These are phyloP conservation scores for Stygiomarasmius scandens DNA, from an alignment of 1,284 basidiomycete genomes.

Conservation along the genomic window DNA sequence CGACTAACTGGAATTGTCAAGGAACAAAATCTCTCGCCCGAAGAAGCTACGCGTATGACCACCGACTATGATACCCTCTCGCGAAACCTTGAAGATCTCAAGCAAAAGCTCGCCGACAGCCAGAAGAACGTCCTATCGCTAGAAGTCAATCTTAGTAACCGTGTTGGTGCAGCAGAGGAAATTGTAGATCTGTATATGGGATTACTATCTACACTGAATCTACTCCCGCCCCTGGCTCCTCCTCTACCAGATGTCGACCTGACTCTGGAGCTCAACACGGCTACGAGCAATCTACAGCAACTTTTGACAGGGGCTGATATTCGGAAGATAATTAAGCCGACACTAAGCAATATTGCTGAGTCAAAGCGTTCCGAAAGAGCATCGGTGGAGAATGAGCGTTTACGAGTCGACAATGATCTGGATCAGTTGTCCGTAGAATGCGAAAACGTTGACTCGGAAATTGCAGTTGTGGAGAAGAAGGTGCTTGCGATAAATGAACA, in stretches of 20 bases:
- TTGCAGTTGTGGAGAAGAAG: constrained; percentile 69
- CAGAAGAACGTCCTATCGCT: constrained; percentile 71
- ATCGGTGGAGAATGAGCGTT: constrained; percentile 71
- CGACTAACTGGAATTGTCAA: constrained; percentile 69
- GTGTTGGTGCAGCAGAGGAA: constrained; percentile 78
- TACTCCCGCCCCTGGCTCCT: constrained; percentile 70
- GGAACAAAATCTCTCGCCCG: constrained; percentile 81
- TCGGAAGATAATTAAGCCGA: constrained; percentile 70
- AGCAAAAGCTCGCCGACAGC: constrained; percentile 71
- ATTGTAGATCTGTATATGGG: constrained; percentile 76
- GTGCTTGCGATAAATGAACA: constrained; percentile 69
- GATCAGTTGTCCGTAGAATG: constrained; percentile 76
- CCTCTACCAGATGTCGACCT: constrained; percentile 73
- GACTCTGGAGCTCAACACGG: constrained; percentile 74
- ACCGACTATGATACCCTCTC: constrained; percentile 77
- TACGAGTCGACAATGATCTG: constrained; percentile 77
- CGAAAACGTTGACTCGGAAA: constrained; percentile 77
- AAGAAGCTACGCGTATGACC: constrained; percentile 87
- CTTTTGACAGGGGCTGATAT: constrained; percentile 68
- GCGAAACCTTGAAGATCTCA: constrained; percentile 74
- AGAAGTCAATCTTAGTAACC: constrained; percentile 78
- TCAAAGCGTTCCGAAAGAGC: constrained; percentile 67
- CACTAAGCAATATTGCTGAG: constrained; percentile 70
- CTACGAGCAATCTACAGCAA: constrained; percentile 64
- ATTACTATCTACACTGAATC: constrained; percentile 70